Evolutionary conservation across 345 rosid species (phyloP), one percentile per base, ranked within the genome.

Genomic region (Sonneratia caseolaris): DNA sequence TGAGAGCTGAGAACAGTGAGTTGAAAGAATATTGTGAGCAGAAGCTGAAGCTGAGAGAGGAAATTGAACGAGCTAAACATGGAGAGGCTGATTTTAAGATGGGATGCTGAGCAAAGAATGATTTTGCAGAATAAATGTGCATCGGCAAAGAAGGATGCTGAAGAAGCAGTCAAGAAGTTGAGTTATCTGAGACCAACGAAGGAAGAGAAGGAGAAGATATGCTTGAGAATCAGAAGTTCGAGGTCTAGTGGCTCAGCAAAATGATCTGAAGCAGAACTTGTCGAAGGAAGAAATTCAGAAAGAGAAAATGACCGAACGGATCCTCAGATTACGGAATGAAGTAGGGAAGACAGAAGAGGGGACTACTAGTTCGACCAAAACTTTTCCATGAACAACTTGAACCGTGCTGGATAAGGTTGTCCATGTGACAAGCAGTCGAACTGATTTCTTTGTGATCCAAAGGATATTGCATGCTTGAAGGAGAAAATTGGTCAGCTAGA

Each of bases 281-380:
- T 77, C 80, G 68, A 78, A 73, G 77, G 91, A 87, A 81, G 82
- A 88, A 76, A 57, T 68, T 71, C 90, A 91, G 88, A 91, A 86
- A 55, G 84, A 87, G 75, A 80, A 69, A 32, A 79, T 89, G 78
- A 82, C 75, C 69, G 80, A 86, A 77, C 88, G 84, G 76, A 74
- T 88, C 42, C 71, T 75, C 68, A 79, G 77, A 47, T 76, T 89
- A 72, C 86, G 79, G 73, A 82, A 75, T 15, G 86, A 86, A 55
- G 72, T 87, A 8, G 79, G 76, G 70, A 84, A 79, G 75, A 86
- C 77, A 79, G 88, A 85, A 83, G 86, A 87, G 18, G 84, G 75
- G 70, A 75, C 73, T 66, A 64, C 51, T 53, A 74, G 55, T 45
- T 8, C 57, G 16, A 69, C 55, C 21, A 74, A 74, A 66, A 64